Evolutionary conservation across 768 basidiomycete species (phyloP), one percentile per base, ranked within the genome.

Genomic region (Tricholoma terreum): DNA sequence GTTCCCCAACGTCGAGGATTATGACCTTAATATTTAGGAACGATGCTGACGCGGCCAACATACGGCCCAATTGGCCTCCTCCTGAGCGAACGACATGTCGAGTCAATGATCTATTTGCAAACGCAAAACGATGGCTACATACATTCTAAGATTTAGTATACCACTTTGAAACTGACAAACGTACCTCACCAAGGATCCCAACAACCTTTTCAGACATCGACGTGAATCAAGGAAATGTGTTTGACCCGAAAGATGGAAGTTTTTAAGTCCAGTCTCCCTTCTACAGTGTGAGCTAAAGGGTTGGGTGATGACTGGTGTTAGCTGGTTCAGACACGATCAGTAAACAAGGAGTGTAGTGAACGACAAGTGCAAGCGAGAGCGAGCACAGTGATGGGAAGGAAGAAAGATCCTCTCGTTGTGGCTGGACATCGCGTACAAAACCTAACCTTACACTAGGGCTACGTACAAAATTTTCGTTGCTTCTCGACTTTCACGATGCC

Each of bases 41-140:
- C 2, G 94, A 87, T 3, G 96, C 95, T 0, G 95, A 86, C 31
- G 87, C 87, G 4, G 89, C 91, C 12, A 99, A 82, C 97, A 99
- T 99, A 21, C 96, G 92, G 22, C 96, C 96, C 22, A 99, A 84
- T 73, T 98, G 96, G 60, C 96, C 95, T 35, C 97, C 97, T 60
- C 96, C 96, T 95, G 61, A 50, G 36, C 45, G 68, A 68, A 64
- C 59, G 58, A 51, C 17, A 54, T 17, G 31, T 43, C 15, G 52
- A 57, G 45, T 48, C 30, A 45, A 33, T 49, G 36, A 54, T 46
- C 50, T 27, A 6, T 27, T 27, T 27, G 24, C 61, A 42, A 59
- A 21, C 54, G 56, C 56, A 56, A 49, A 55, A 43, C 14, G 5
- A 40, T 54, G 22, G 55, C 60, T 52, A 59, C 43, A 35, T 46